Evolutionary conservation across 208 protist genomes (phyloP), one percentile per base, ranked within the genome.

Genomic region (Herpetomonas tarakana): DNA sequence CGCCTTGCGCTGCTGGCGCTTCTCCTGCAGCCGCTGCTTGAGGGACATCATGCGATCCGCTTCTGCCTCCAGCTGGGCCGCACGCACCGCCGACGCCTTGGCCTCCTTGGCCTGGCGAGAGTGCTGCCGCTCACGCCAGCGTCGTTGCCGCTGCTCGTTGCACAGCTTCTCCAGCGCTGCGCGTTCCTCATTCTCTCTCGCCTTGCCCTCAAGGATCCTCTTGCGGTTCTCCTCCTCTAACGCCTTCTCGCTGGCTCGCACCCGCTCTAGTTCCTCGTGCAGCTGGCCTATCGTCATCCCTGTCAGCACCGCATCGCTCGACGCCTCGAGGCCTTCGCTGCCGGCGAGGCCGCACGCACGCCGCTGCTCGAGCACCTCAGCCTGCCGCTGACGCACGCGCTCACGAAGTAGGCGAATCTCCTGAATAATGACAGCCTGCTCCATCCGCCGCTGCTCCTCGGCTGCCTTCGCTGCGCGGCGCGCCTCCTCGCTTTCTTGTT

Each of bases 381-480:
- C 70, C 50, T 71, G 58, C 53, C 54, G 45, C 46, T 74, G 60
- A 12, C 68, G 74, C n/a, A 81, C 71, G n/a, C 80, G 69, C 57
- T 76, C 69, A 11, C 72, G 79, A 39, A 91, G 58, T 39, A 69
- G 54, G 9, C 72, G 70, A 26, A 91, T 86, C 28, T 88, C 72
- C n/a, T 83, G 68, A 59, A 91, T 91, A 16, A 81, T 39, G 27
- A 79, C 29, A 2, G 75, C 61, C 66, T 79, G 77, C 52, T 81
- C 62, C 16, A 68, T 64, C 24, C 62, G 61, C 25, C 62, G 45
- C 59, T 68, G 55, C 52, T 81, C 75, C 52, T 70, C 58, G 31
- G 73, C 74, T 46, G 75, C 62, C 46, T 73, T 50, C 27, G 64
- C 79, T 12, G 58, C 62, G 22, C 68, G 62, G 18, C 57, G 66